Evolutionary conservation across 129 eudicot genomes (phyloP).

Genomic region (Scalesia atractyloides): DNA sequence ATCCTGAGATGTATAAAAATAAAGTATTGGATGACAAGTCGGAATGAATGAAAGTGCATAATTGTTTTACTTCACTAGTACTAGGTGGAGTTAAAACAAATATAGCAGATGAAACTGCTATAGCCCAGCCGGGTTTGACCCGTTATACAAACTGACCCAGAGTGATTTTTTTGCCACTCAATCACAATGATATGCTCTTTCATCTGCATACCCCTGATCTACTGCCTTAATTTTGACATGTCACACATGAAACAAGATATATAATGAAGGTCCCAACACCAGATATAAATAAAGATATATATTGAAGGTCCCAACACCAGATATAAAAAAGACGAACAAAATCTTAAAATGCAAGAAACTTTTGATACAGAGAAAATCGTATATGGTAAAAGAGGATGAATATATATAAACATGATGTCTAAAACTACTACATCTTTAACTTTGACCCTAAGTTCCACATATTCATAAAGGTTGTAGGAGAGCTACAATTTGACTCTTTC

Average conservation of each 20-base stretch:
- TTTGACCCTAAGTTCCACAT: conserved; percentile 44
- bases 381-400: conserved; percentile 8
- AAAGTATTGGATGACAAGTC: too few relatives aligned
- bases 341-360: not conserved
- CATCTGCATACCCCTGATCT: too few relatives aligned
- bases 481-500: conserved; percentile 54
- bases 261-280: not conserved
- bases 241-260: not conserved
- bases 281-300: not conserved
- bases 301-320: not conserved
- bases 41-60: too few relatives aligned
- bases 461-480: conserved; percentile 47
- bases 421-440: conserved; percentile 41
- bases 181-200: too few relatives aligned
- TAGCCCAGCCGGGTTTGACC: too few relatives aligned
- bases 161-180: too few relatives aligned
- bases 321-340: not conserved
- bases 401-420: conserved; percentile 31
- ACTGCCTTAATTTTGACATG: too few relatives aligned
- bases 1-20: too few relatives aligned
- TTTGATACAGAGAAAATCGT: not conserved
- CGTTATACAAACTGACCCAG: too few relatives aligned
- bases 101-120: too few relatives aligned
- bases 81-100: too few relatives aligned
- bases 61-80: too few relatives aligned